Evolutionary conservation across 2,329 filamentous ascomycete genomes (phyloP).

Genomic region (Apiospora kogelbergensis): DNA sequence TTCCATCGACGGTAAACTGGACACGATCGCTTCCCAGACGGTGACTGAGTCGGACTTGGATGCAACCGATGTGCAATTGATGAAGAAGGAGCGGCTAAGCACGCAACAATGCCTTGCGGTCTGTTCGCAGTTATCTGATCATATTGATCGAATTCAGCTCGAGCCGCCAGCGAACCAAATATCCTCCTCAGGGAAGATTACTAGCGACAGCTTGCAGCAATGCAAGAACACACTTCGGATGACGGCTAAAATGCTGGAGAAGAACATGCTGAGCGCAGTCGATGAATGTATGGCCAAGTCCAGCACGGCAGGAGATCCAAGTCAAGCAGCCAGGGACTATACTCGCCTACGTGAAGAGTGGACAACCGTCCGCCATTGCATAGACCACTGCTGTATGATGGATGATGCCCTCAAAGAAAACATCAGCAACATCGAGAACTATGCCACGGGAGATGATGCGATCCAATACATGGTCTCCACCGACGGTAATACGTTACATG

Average conservation of each 20-base stretch:
- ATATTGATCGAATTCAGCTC: conserved; percentile 28
- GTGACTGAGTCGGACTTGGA: conserved; percentile 21
- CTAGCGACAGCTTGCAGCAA: conserved; percentile 33
- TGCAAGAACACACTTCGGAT: conserved; percentile 33
- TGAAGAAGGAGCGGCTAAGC: conserved; percentile 34
- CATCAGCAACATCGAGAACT: not conserved
- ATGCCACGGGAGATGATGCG: not conserved
- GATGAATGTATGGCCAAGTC: conserved; percentile 33
- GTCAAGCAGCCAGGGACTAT: conserved; percentile 32
- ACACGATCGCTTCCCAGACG: conserved; percentile 20
- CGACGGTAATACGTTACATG: not conserved
- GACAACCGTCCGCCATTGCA: conserved; percentile 24
- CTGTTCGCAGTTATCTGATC: conserved; percentile 31
- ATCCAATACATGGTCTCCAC: not conserved
- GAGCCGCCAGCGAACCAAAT: conserved; percentile 11
- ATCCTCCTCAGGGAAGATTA: conserved; percentile 28
- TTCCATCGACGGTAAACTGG: conserved; percentile 23
- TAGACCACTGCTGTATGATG: not conserved
- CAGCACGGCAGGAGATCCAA: conserved; percentile 23
- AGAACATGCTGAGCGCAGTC: conserved; percentile 12
- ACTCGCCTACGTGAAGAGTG: conserved; percentile 35
- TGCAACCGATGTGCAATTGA: conserved; percentile 26
- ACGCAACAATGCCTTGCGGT: conserved; percentile 35
- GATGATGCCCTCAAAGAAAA: not conserved
- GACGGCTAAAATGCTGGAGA: conserved; percentile 14